These are phyloP conservation scores for Warburgia ugandensis DNA, from an alignment of 164 flowering plant genomes.

Conservation along the genomic window DNA sequence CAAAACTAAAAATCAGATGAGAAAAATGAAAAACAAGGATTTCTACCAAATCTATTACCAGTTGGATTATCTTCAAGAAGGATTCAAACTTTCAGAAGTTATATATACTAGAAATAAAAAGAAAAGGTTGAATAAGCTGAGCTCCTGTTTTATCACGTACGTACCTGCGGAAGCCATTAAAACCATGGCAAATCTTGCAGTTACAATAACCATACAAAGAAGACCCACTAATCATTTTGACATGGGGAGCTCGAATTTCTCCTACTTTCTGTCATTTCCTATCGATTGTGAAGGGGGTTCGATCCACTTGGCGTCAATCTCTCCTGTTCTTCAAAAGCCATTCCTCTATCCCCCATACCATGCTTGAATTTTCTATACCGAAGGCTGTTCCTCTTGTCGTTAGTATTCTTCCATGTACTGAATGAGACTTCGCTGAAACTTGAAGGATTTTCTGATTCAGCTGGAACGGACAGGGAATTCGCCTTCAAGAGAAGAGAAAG, in stretches of 20 bases:
- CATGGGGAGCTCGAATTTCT: constrained; percentile 8
- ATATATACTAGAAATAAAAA: no score
- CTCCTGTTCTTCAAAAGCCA: constrained; percentile 17
- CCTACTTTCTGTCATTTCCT: no score
- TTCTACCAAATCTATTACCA: no score
- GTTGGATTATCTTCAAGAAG: no score
- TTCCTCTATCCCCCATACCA: neutral
- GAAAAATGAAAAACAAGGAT: no score
- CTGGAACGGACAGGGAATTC: neutral
- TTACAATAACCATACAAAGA: neutral
- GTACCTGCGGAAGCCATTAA: no score
- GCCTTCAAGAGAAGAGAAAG: constrained; percentile 10
- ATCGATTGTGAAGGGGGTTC: constrained; percentile 26
- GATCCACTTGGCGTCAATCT: constrained; percentile 21
- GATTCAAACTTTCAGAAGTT: no score
- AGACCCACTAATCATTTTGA: neutral
- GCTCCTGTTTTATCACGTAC: no score
- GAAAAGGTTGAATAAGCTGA: no score
- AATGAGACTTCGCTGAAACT: neutral
- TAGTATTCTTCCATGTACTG: constrained; percentile 3
- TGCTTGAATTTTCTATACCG: constrained; percentile 9
- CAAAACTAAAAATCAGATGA: no score
- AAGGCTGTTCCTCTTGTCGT: constrained; percentile 5
- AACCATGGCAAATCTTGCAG: neutral
- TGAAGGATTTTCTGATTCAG: neutral